Evolutionary conservation across 495 filamentous ascomycete species (phyloP), one percentile per base, ranked within the genome.

Genomic region (Ramalina intermedia): DNA sequence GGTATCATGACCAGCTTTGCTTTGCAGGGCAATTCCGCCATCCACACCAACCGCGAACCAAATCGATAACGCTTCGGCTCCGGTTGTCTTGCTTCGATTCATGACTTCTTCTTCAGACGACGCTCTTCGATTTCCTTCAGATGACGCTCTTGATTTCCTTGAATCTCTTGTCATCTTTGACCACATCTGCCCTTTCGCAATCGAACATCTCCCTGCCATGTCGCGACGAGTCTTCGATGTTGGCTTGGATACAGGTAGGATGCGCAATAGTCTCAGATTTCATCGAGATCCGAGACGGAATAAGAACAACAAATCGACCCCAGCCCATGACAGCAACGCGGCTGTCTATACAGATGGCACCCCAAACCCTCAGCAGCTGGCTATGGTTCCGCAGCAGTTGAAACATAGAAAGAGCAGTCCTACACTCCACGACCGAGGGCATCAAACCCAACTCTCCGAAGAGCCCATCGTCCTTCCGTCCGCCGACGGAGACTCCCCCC

Each of bases 201-300:
- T 50, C 24, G 43, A 55, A 35, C 42, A 54, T 27, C 33, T 55
- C n/a, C 56, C 56, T 17, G 42, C 47, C 41, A 59, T 59, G 56
- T 59, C 56, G 26, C 53, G 56, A 29, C 41, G 56, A 38, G 56
- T 59, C 5, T 59, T 59, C 40, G 56, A 59, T 37, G 56, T 59
- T 1, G 56, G 56, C 24, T 51, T 59, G n/a, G 56, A 58, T 18
- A 55, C 55, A 41, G 50, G 52, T 4, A 42, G 56, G 1, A 59
- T 59, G 14, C 51, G 50, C 29, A 50, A 56, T 18, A 50, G 50
- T 21, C 45, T 59, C 2, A 55, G 56, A 36, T 44, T 45, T 16
- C 51, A 54, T 5, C 50, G 38, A 14, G 14, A 45, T 36, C 6
- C n/a, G 35, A 51, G 36, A 40, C 46, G 51, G 23, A 51, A 46